Evolutionary conservation across 2,329 filamentous ascomycete species (phyloP).

Genomic region (Furcasterigmium sp.): DNA sequence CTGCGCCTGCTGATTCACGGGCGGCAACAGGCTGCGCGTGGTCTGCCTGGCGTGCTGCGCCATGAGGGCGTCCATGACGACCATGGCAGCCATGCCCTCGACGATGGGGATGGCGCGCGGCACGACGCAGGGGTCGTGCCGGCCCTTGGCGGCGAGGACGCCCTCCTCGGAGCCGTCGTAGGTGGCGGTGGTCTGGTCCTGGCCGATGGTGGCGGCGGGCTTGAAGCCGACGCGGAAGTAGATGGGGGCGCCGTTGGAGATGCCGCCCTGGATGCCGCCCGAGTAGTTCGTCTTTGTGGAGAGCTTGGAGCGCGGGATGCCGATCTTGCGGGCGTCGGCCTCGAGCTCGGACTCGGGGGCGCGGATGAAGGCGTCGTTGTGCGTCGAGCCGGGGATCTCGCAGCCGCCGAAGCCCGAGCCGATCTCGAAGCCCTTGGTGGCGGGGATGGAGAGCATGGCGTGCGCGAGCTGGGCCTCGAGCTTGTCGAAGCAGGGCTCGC

Average conservation of each 20-base stretch:
- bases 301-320: slow-evolving; percentile 54
- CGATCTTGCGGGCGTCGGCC: slow-evolving; percentile 31
- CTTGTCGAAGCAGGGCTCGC: slow-evolving; percentile 94
- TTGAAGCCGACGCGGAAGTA: slow-evolving; percentile 97
- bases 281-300: slow-evolving; percentile 92
- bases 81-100: slow-evolving; percentile 85
- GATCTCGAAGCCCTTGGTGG: slow-evolving; percentile 93
- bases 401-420: slow-evolving; percentile 88
- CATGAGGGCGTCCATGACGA: slow-evolving; percentile 81
- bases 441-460: slow-evolving; percentile 92
- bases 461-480: slow-evolving; percentile 87
- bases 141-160: slow-evolving; percentile 81
- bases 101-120: slow-evolving; percentile 83
- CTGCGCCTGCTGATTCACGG: slow-evolving; percentile 2
- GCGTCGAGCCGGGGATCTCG: slow-evolving; percentile 78
- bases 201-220: slow-evolving; percentile 86
- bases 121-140: slow-evolving; percentile 91
- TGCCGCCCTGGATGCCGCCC: slow-evolving; percentile 91
- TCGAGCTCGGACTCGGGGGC: slow-evolving; percentile 36
- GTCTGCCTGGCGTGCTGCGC: slow-evolving; percentile 63
- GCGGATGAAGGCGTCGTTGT: slow-evolving; percentile 84
- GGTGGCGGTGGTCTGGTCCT: slow-evolving; percentile 76
- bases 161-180: slow-evolving; percentile 71
- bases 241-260: slow-evolving; percentile 87
- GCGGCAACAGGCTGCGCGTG: slow-evolving; percentile 10